Evolutionary conservation across 441 rosid species (phyloP).

Genomic region (Viola pubescens): DNA sequence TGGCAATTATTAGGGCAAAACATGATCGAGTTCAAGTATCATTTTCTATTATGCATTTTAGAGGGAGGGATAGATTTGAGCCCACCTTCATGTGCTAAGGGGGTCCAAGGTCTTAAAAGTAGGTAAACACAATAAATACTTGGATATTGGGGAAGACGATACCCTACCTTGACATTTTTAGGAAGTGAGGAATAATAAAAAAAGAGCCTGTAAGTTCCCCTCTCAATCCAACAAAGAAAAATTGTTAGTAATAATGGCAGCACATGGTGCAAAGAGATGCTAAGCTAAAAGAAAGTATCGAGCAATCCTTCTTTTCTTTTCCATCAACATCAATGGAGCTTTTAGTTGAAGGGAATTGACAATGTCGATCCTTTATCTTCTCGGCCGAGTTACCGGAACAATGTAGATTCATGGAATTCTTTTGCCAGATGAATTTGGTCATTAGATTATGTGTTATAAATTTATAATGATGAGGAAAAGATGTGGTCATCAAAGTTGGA

Average conservation of each 20-base stretch:
- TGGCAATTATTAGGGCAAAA: too few species aligned
- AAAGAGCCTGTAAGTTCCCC: not conserved
- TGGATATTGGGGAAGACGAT: not conserved
- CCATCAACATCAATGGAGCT: not conserved
- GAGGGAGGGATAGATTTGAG: too few species aligned
- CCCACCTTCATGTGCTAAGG: not conserved
- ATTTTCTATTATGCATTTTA: too few species aligned
- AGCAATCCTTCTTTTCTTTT: not conserved
- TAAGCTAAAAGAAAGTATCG: too few species aligned
- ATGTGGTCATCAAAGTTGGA: not conserved
- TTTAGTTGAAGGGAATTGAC: not conserved
- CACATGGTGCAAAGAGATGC: not conserved
- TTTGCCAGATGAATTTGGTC: not conserved
- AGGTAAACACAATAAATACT: not conserved
- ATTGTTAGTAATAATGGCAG: not conserved
- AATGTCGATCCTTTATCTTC: too few species aligned
- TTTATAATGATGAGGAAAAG: not conserved
- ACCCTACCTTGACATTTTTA: slow-evolving; percentile 1
- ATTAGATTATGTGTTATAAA: not conserved
- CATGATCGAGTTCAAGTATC: too few species aligned
- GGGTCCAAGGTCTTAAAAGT: not conserved
- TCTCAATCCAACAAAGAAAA: not conserved
- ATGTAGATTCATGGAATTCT: not conserved
- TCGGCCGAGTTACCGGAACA: too few species aligned
- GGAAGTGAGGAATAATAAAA: slow-evolving; percentile 1